Percentiles rank a stretch among this genome's conserved stretches.
phyloP scores from a whole-genome alignment of 176 grass and related monocot species.

The Phoenix dactylifera region DNA sequence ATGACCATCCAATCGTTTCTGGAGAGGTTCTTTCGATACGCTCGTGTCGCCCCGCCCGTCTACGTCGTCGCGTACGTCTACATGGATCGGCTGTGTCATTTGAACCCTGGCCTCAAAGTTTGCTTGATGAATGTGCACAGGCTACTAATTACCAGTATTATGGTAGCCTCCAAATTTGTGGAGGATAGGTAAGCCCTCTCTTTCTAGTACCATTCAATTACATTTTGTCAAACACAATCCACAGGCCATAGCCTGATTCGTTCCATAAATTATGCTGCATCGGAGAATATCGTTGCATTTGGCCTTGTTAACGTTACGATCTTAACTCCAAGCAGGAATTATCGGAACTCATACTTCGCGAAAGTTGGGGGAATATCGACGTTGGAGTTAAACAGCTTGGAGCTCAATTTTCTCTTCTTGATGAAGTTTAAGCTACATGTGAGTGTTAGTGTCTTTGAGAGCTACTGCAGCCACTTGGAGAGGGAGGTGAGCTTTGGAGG shows the following conservation, averaged over 20 bases:
- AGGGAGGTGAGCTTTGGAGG: constrained; percentile 66
- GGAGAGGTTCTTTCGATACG: constrained; percentile 64
- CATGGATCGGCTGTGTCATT: constrained; percentile 65
- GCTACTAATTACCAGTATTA: constrained; percentile 55
- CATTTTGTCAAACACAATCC: no score
- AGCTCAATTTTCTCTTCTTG: constrained; percentile 79
- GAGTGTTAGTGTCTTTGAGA: constrained; percentile 56
- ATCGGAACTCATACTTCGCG: constrained; percentile 74
- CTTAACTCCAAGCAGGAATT: constrained; percentile 33
- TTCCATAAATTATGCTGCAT: no score
- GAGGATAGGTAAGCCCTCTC: constrained; percentile 48
- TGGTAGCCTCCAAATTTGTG: constrained; percentile 88
- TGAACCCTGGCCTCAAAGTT: constrained; percentile 34
- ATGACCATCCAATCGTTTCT: constrained; percentile 58
- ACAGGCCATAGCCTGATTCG: no score
- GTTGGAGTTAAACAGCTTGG: constrained; percentile 51
- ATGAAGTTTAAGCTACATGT: constrained; percentile 82
- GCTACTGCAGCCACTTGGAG: constrained; percentile 74
- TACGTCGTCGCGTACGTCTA: constrained; percentile 94
- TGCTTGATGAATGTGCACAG: constrained; percentile 59
- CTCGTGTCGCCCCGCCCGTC: constrained; percentile 43
- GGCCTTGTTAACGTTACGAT: no score
- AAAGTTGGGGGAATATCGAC: constrained; percentile 52
- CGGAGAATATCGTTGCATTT: no score
- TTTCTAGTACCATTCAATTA: no score